A percentile compares a stretch with the other conserved stretches of the same genome.
Conservation (phyloP, 257 asterid genomes). For the Solanum infundibuliforme region DNA sequence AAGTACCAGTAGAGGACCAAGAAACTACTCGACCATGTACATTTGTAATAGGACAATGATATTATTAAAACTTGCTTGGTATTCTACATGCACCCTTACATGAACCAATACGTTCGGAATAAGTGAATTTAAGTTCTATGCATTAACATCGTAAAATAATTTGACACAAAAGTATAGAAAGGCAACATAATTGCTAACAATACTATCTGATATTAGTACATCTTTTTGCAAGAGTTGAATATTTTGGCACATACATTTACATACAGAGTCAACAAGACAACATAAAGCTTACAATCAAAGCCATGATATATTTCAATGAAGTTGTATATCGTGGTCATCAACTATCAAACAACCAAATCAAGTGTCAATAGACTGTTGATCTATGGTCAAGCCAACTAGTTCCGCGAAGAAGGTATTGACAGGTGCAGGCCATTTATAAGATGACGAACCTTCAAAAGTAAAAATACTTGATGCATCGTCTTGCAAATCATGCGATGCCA, state of each 20-base stretch:
- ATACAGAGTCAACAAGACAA: not conserved
- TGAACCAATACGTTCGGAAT: not conserved
- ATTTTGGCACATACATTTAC: not conserved
- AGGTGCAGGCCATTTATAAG: constrained; percentile 23
- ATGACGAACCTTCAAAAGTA: constrained; percentile 19
- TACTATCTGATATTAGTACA: not conserved
- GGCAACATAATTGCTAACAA: not conserved
- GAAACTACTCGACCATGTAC: not conserved
- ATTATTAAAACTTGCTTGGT: not conserved
- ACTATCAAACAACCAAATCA: not conserved
- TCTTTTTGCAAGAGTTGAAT: not conserved
- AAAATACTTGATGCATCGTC: not conserved
- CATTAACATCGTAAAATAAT: not conserved
- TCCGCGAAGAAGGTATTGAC: constrained; percentile 29
- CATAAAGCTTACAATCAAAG: not conserved
- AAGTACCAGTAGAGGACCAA: not conserved
- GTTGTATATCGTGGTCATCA: not conserved
- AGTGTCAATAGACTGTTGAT: not conserved
- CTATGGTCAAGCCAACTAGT: constrained; percentile 19
- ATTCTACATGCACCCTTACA: not conserved
- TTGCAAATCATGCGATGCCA: not conserved
- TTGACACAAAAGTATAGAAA: not conserved
- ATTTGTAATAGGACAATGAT: not conserved
- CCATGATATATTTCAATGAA: not conserved
- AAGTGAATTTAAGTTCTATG: not conserved